Evolutionary conservation across 306 rosid genomes (phyloP), one percentile per base, ranked within the genome.

Genomic region (Nissolia schottii): DNA sequence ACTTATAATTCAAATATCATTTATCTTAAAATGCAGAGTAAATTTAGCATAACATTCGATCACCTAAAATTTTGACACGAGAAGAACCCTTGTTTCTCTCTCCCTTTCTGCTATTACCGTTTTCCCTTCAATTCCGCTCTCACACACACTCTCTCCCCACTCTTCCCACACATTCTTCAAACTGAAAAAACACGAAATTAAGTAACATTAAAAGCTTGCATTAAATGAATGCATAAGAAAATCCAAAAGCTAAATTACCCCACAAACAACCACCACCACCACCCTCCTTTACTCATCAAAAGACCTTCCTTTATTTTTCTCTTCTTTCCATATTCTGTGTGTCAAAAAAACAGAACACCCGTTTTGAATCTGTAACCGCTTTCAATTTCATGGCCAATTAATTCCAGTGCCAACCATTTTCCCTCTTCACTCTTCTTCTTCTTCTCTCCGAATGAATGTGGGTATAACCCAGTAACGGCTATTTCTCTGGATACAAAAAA

Each of bases 231-330:
- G n/a, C n/a, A 7, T 0, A 64, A 56, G 71, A 51, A n/a, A 37
- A 78, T 45, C 37, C 25, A 48, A 78, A 63, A 69, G 61, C 38
- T 3, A 28, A 7, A 46, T 27, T 41, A 66, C 71, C 83, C 81
- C 71, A 78, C 74, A 65, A 68, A 15, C 75, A 76, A 48, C 75
- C 13, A 63, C 71, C 77, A 27, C 68, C n/a, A n/a, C n/a, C n/a
- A n/a, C n/a, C n/a, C n/a, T n/a, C n/a, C 51, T 79, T 78, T 12
- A 38, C 41, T 40, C 48, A 32, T 64, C 45, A 10, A 19, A 68
- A 48, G 3, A 35, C 53, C 35, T 62, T 3, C 24, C 34, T 18
- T 29, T 54, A 41, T 24, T 9, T 32, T 45, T 62, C 40, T n/a
- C 3, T 53, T n/a, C n/a, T 34, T 31, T 23, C 22, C 23, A 25